These are phyloP conservation scores for Medicago ruthenica DNA, from an alignment of 306 rosid species.

Conservation along the genomic window DNA sequence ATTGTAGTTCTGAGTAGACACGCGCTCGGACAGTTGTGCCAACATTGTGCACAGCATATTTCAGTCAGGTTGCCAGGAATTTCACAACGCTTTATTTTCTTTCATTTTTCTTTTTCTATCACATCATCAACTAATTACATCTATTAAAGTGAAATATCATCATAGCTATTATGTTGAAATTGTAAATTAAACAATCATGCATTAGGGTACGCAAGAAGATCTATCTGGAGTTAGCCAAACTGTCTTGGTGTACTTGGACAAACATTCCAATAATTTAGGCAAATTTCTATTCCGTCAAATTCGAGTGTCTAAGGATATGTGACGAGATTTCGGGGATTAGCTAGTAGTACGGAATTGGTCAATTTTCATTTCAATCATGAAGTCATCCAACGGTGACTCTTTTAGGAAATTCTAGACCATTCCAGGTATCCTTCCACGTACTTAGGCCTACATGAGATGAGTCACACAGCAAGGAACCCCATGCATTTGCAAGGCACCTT, in stretches of 20 bases:
- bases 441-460: background rate
- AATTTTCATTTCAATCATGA: slow-evolving; percentile 50
- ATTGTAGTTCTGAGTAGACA: too few species aligned
- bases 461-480: slow-evolving; percentile 19
- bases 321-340: slow-evolving; percentile 29
- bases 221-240: slow-evolving; percentile 12
- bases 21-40: too few species aligned
- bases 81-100: too few species aligned
- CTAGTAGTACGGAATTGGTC: slow-evolving; percentile 43
- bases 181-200: background rate
- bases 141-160: too few species aligned
- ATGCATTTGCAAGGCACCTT: background rate
- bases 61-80: too few species aligned
- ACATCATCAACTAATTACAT: too few species aligned
- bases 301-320: background rate
- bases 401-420: slow-evolving; percentile 31
- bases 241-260: background rate
- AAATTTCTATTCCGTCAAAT: background rate
- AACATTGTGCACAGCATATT: too few species aligned
- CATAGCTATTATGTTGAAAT: too few species aligned
- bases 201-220: background rate
- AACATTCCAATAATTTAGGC: background rate
- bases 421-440: slow-evolving; percentile 52
- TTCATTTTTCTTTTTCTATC: too few species aligned
- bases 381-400: slow-evolving; percentile 26